phyloP scores from a whole-genome alignment of 73 alveolate genomes.

The Tetrahymena elliotti region DNA sequence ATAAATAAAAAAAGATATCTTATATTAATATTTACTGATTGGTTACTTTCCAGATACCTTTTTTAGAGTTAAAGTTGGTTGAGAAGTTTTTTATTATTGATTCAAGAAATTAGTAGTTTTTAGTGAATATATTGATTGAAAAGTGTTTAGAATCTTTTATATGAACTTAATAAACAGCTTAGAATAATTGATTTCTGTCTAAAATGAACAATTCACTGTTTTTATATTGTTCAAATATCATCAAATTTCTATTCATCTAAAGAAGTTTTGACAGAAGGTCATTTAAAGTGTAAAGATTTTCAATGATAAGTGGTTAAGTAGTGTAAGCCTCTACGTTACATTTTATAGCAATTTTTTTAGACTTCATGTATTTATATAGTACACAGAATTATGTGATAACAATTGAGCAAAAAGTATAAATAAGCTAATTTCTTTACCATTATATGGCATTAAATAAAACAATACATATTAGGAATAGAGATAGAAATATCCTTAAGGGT shows the following conservation, averaged over 20 bases:
- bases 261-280: background rate
- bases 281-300: background rate
- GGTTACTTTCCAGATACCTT: background rate
- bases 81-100: background rate
- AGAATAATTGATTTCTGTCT: background rate
- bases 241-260: background rate
- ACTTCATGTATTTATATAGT: background rate
- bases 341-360: background rate
- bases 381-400: background rate
- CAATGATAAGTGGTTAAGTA: background rate
- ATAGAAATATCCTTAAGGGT: background rate
- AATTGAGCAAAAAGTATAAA: background rate
- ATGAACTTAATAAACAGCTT: background rate
- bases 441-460: background rate
- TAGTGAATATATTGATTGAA: background rate
- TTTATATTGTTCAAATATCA: background rate
- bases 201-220: background rate
- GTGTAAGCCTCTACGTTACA: background rate
- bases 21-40: background rate
- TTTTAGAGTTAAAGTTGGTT: background rate
- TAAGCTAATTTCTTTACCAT: background rate
- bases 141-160: background rate
- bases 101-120: background rate
- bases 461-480: background rate
- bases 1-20: background rate